Evolutionary conservation across 345 rosid genomes (phyloP), one percentile per base, ranked within the genome.

Genomic region (Syzygium aqueum): DNA sequence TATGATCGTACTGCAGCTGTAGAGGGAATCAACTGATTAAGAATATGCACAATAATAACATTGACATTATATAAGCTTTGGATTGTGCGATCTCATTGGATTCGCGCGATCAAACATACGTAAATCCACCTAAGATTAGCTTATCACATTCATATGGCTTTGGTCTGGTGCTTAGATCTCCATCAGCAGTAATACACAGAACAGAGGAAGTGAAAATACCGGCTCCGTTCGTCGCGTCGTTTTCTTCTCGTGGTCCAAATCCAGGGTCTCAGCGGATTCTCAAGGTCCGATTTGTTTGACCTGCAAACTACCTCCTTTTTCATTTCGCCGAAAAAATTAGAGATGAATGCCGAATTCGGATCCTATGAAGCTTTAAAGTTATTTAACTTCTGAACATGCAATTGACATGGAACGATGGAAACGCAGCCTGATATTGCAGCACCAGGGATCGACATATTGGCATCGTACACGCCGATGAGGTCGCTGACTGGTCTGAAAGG

Each of bases 221-320:
- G 7, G 99, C 99, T 86, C 98, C 99, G 2, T 93, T 94, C 86
- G 53, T 91, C 86, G 98, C 97, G 87, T 96, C 98, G 1, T 97
- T 97, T 91, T 97, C 99, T 87, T 96, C 98, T 56, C 90, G 99
- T 73, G 99, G 98, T 84, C 99, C 99, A 51, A 97, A 93, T 89
- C 95, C 98, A 33, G 95, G 94, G 84, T 93, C 98, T 54, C 86
- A 40, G 54, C 94, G 89, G 82, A 86, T 97, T 88, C 98, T 97
- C 88, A 97, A 97, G 98, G 98, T 94, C 86, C 14, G 61, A 73
- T 73, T 10, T 10, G 25, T 37, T 19, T 11, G 1, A 73, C 82
- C 49, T 21, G 27, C 5, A 21, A 5, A 73, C 27, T 73, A 1
- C 2, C 2, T 33, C 13, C 5, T 73, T 73, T 73, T 19, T 73